Percentiles rank a stretch among this genome's conserved stretches.
Conservation (phyloP, 1,284 basidiomycete genomes). For the Pseudozyma pruni region DNA sequence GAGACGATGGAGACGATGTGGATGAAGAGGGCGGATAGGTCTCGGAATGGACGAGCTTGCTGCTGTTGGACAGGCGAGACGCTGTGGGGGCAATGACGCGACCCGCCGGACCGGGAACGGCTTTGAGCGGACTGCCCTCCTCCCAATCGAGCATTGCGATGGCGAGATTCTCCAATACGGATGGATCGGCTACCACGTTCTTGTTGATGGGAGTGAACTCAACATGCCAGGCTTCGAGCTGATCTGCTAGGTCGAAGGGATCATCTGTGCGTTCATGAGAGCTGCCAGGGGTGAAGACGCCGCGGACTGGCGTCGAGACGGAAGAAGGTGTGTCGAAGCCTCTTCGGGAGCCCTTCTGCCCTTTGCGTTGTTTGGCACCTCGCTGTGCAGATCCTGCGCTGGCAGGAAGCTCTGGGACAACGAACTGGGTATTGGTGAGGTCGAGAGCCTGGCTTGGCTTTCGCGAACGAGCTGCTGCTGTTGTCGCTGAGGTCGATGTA, state of each 20-base stretch:
- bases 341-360: constrained; percentile 27
- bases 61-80: constrained; percentile 4
- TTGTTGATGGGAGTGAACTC: constrained; percentile 60
- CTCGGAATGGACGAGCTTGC: constrained; percentile 13
- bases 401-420: constrained; percentile 48
- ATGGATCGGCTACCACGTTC: constrained; percentile 54
- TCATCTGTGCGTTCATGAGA: constrained; percentile 44
- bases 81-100: constrained; percentile 29
- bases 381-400: constrained; percentile 23
- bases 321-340: constrained; percentile 37
- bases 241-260: constrained; percentile 45
- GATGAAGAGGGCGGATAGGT: constrained; percentile 16
- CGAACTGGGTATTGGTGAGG: constrained; percentile 46
- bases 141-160: constrained; percentile 49
- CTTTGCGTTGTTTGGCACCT: constrained; percentile 39
- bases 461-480: constrained; percentile 27
- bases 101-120: constrained; percentile 14
- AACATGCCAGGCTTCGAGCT: constrained; percentile 64
- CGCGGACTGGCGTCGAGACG: constrained; percentile 24
- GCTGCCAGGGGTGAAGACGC: constrained; percentile 37
- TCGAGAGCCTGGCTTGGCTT: constrained; percentile 54
- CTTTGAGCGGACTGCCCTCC: constrained; percentile 44
- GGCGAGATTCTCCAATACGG: constrained; percentile 33
- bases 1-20: constrained; percentile 19
- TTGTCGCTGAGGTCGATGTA: constrained; percentile 2